phyloP scores from a whole-genome alignment of 2,329 filamentous ascomycete genomes.

The Albifimbria verrucaria region DNA sequence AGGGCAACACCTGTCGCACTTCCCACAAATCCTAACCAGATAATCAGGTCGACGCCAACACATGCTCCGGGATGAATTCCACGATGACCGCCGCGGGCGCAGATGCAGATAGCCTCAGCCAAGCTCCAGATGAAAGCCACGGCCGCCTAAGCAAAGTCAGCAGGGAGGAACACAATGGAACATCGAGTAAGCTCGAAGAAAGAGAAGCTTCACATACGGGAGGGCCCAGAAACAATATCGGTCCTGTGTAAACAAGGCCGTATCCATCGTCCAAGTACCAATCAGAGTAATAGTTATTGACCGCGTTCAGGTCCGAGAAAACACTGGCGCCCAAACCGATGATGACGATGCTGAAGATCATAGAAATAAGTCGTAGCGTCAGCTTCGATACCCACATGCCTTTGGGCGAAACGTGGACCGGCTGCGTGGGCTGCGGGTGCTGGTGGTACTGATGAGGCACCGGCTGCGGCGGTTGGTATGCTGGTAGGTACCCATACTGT shows the following conservation, averaged over 20 bases:
- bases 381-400: constrained; percentile 8
- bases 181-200: not conserved
- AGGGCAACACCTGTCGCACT: not conserved
- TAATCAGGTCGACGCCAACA: constrained; percentile 11
- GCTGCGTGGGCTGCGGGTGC: not conserved
- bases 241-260: not conserved
- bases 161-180: too few relatives aligned
- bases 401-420: constrained; percentile 4
- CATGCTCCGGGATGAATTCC: constrained; percentile 11
- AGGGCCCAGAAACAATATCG: constrained; percentile 4
- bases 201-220: constrained; percentile 1
- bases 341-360: constrained; percentile 5
- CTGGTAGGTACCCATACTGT: not conserved
- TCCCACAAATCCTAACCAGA: constrained; percentile 10
- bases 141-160: not conserved
- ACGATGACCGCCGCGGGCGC: constrained; percentile 6
- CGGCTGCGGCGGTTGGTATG: not conserved
- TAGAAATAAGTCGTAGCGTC: constrained; percentile 4
- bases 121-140: constrained; percentile 11
- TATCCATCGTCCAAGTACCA: not conserved
- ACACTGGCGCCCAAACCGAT: constrained; percentile 3
- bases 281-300: not conserved
- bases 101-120: constrained; percentile 10
- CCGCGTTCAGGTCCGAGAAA: not conserved
- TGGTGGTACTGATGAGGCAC: not conserved